Evolutionary conservation across 345 rosid genomes (phyloP), one percentile per base, ranked within the genome.

Genomic region (Citrus glauca): DNA sequence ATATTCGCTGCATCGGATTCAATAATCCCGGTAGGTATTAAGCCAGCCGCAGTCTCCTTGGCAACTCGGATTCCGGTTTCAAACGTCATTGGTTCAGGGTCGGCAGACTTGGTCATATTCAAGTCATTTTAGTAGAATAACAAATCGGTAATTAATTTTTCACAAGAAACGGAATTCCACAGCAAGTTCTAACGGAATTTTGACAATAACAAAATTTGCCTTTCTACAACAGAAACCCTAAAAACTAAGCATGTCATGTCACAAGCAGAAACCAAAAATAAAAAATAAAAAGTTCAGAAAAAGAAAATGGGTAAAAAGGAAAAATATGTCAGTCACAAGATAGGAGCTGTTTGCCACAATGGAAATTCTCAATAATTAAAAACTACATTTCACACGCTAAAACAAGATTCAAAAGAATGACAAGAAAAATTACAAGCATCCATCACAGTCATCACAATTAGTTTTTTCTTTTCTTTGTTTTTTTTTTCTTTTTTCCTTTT

Each of bases 351-450:
- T 53, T 68, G 60, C 59, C 61, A 32, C 73, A 53, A 63, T 8
- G 75, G 75, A 60, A 66, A 42, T 35, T 75, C 70, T 79, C 53
- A 70, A 69, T 64, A 78, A 50, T 27, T 57, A 74, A 60, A 74
- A 35, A 62, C 80, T 81, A 80, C 81, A 75, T 73, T 82, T 79
- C 80, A 69, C 86, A 86, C 84, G 16, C 82, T 71, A 85, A 77
- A 81, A 82, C 81, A 75, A 55, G 64, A 53, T 76, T 77, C 33
- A 56, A 80, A 84, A 82, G 88, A 85, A 88, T 82, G 83, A 65
- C 63, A 66, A 69, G 59, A 77, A 70, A 59, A 74, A 74, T 66
- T 73, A 79, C 85, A 80, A 62, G 77, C 78, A 66, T 53, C 71
- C 71, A 45, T 72, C 75, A 42, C 60, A 56, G 71, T 82, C 77